Conservation (phyloP, 1,284 basidiomycete species). For the Ganoderma boninense region DNA sequence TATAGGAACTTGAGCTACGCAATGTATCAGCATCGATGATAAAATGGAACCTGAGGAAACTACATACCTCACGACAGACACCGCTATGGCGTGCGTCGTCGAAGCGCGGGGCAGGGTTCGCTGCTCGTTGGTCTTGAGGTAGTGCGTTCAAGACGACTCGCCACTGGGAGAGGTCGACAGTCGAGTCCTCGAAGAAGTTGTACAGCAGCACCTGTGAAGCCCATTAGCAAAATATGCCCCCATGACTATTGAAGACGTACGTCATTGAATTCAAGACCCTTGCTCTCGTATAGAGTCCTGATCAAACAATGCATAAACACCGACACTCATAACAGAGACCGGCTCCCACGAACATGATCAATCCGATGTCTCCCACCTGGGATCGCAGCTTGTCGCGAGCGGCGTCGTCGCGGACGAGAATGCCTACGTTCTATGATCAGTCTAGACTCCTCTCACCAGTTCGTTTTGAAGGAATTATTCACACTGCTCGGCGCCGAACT, state of each 20-base stretch:
- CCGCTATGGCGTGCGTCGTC: slow-evolving; percentile 61
- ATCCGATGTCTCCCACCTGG: slow-evolving; percentile 65
- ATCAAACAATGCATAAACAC: background rate
- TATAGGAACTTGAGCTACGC: slow-evolving; percentile 72
- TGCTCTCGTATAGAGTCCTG: slow-evolving; percentile 78
- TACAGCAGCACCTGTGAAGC: slow-evolving; percentile 67
- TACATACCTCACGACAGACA: slow-evolving; percentile 66
- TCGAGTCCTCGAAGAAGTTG: slow-evolving; percentile 76
- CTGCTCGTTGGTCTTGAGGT: slow-evolving; percentile 31
- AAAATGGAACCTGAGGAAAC: background rate
- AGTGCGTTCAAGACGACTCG: slow-evolving; percentile 62
- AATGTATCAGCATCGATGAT: background rate
- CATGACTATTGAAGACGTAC: slow-evolving; percentile 45
- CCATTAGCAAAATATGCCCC: slow-evolving; percentile 3
- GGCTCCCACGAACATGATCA: slow-evolving; percentile 60
- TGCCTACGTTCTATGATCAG: slow-evolving; percentile 51
- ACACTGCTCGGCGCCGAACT: slow-evolving; percentile 79
- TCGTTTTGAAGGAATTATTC: slow-evolving; percentile 17
- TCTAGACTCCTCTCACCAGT: background rate
- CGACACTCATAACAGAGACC: background rate
- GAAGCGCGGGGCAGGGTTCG: slow-evolving; percentile 54
- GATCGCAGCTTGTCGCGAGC: slow-evolving; percentile 58
- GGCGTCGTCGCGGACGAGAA: slow-evolving; percentile 70
- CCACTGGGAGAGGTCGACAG: slow-evolving; percentile 60
- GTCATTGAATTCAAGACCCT: slow-evolving; percentile 79